phyloP scores from a whole-genome alignment of 345 rosid species.

The Eucalyptus leucophloia region DNA sequence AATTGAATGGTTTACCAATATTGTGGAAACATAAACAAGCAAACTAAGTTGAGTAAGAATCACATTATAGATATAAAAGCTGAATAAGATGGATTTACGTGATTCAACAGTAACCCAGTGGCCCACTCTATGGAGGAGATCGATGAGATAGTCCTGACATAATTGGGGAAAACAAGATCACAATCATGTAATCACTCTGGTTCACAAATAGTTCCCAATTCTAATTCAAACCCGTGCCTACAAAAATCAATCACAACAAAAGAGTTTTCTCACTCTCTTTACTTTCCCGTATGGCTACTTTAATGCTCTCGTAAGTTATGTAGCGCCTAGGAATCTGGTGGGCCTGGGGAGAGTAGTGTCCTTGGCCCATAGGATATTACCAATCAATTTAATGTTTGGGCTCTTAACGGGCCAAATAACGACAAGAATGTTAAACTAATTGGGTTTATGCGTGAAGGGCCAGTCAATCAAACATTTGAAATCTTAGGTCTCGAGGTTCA shows the following conservation, averaged over 20 bases:
- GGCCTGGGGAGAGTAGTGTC: not conserved
- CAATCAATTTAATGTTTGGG: not conserved
- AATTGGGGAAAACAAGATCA: too few relatives aligned
- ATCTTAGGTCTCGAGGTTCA: not conserved
- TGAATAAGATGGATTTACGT: not conserved
- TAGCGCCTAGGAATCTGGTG: not conserved
- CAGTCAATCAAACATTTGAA: not conserved
- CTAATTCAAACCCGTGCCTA: too few relatives aligned
- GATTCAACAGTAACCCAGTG: not conserved
- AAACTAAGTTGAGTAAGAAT: fast-evolving
- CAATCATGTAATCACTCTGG: fast-evolving
- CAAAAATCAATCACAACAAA: too few relatives aligned
- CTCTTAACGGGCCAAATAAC: not conserved
- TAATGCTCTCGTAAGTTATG: too few relatives aligned
- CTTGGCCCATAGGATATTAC: not conserved
- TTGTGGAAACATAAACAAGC: not conserved
- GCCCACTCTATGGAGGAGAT: not conserved
- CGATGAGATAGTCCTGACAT: too few relatives aligned
- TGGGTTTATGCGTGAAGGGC: too few relatives aligned
- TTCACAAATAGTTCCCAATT: too few relatives aligned
- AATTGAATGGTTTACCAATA: not conserved
- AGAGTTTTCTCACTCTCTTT: fast-evolving
- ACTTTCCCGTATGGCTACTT: too few relatives aligned
- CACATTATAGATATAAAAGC: not conserved
- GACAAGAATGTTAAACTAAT: not conserved